phyloP scores from a whole-genome alignment of 2,329 filamentous ascomycete genomes.

The Diplodia scrobiculata region DNA sequence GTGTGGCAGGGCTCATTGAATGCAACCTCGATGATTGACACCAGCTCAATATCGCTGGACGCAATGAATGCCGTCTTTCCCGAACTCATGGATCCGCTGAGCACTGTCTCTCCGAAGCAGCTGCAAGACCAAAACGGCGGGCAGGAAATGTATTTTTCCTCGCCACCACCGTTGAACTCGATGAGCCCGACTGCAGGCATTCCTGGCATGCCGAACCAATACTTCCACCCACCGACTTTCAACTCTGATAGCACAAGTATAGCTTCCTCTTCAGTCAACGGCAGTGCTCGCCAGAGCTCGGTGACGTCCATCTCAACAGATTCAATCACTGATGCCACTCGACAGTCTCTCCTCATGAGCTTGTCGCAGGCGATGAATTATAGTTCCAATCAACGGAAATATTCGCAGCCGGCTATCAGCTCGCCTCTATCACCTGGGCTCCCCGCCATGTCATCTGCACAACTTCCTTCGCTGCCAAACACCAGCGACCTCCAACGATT shows the following conservation, averaged over 20 bases:
- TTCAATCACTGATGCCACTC: constrained; percentile 67
- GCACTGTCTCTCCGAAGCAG: constrained; percentile 75
- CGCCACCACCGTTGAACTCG: constrained; percentile 73
- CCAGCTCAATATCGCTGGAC: constrained; percentile 73
- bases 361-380: constrained; percentile 62
- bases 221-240: constrained; percentile 67
- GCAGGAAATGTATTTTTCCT: constrained; percentile 74
- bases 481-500: constrained; percentile 87
- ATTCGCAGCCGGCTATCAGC: constrained; percentile 60
- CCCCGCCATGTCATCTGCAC: constrained; percentile 41
- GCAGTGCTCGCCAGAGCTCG: constrained; percentile 64
- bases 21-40: constrained; percentile 66
- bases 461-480: constrained; percentile 68
- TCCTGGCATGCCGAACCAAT: constrained; percentile 62
- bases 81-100: constrained; percentile 63
- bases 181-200: constrained; percentile 69
- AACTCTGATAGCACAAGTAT: constrained; percentile 66
- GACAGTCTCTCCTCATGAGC: constrained; percentile 63
- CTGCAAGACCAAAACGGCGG: constrained; percentile 69
- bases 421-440: constrained; percentile 50
- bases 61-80: constrained; percentile 73
- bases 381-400: constrained; percentile 57
- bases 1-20: constrained; percentile 57
- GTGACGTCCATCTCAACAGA: constrained; percentile 64
- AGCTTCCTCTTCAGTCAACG: constrained; percentile 69